These are phyloP conservation scores for Calonectria pteridis DNA, from an alignment of 2,329 filamentous ascomycete genomes.

Conservation along the genomic window DNA sequence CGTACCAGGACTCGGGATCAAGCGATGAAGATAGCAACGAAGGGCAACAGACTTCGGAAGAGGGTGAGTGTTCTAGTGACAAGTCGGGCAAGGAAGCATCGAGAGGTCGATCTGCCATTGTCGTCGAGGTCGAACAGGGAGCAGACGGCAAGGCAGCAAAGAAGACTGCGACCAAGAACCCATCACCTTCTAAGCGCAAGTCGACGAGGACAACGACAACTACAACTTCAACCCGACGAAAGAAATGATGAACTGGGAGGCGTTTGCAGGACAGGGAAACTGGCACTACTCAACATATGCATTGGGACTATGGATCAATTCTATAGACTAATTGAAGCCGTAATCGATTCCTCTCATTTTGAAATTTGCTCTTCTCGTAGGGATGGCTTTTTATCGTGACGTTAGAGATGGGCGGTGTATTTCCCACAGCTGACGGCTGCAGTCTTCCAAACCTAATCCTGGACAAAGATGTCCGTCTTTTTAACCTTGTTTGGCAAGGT, in stretches of 20 bases:
- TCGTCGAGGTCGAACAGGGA: slow-evolving; percentile 52
- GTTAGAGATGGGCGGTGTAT: not conserved
- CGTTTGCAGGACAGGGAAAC: slow-evolving; percentile 16
- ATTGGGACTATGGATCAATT: slow-evolving; percentile 26
- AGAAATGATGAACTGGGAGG: slow-evolving; percentile 42
- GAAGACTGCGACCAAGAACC: slow-evolving; percentile 53
- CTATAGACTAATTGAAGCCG: slow-evolving; percentile 25
- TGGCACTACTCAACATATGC: slow-evolving; percentile 20
- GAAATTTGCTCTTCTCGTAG: not conserved
- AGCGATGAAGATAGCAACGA: slow-evolving; percentile 47
- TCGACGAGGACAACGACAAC: slow-evolving; percentile 37
- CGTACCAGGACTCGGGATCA: slow-evolving; percentile 48
- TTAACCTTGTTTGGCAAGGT: slow-evolving; percentile 24
- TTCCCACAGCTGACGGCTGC: not conserved
- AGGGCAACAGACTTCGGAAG: slow-evolving; percentile 45
- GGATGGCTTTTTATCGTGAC: not conserved
- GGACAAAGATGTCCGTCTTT: slow-evolving; percentile 17
- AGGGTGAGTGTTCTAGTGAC: slow-evolving; percentile 53
- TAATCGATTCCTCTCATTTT: slow-evolving; percentile 13
- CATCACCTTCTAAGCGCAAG: slow-evolving; percentile 58
- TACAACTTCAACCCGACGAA: slow-evolving; percentile 46
- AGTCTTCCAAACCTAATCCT: not conserved
- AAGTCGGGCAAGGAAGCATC: slow-evolving; percentile 48
- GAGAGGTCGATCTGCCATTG: slow-evolving; percentile 51
- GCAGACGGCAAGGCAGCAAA: slow-evolving; percentile 48